phyloP scores from a whole-genome alignment of 2,329 filamentous ascomycete species.

The Aspergillus transmontanensis region DNA sequence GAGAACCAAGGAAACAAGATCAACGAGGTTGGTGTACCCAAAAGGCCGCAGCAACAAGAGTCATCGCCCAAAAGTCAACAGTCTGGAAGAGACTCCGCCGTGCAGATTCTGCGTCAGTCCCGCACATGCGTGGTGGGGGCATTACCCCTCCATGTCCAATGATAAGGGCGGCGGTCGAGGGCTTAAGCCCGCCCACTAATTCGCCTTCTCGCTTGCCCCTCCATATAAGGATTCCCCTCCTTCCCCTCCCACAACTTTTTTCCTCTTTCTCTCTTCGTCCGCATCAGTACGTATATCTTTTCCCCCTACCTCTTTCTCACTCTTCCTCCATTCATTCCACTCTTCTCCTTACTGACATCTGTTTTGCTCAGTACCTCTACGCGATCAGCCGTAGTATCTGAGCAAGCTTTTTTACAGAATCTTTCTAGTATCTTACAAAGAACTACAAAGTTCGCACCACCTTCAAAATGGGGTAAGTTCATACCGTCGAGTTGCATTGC shows the following conservation, averaged over 20 bases:
- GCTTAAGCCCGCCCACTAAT: slow-evolving; percentile 40
- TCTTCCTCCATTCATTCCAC: slow-evolving; percentile 11
- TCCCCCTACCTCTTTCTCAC: slow-evolving; percentile 23
- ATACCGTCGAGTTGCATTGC: not conserved
- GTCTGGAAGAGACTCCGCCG: slow-evolving; percentile 22
- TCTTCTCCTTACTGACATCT: slow-evolving; percentile 30
- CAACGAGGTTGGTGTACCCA: slow-evolving; percentile 3
- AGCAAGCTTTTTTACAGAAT: slow-evolving; percentile 42
- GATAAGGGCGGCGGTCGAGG: slow-evolving; percentile 26
- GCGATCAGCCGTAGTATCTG: slow-evolving; percentile 54
- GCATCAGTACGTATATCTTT: slow-evolving; percentile 50
- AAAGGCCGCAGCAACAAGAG: slow-evolving; percentile 1
- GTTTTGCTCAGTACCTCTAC: slow-evolving; percentile 52
- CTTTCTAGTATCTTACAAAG: slow-evolving; percentile 51
- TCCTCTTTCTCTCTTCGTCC: slow-evolving; percentile 42
- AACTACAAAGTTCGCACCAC: slow-evolving; percentile 49
- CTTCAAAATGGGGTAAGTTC: slow-evolving; percentile 64
- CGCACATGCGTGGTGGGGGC: slow-evolving; percentile 30
- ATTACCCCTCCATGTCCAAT: slow-evolving; percentile 34
- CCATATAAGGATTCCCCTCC: slow-evolving; percentile 51
- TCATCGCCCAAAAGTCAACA: slow-evolving; percentile 9
- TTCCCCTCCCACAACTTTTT: slow-evolving; percentile 44
- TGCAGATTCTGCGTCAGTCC: slow-evolving; percentile 39
- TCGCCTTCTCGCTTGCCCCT: slow-evolving; percentile 48
- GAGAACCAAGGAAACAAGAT: slow-evolving; percentile 31